Base-by-base conservation (phyloP, 1,284 basidiomycete genomes). In the Volvariella surrecta region DNA sequence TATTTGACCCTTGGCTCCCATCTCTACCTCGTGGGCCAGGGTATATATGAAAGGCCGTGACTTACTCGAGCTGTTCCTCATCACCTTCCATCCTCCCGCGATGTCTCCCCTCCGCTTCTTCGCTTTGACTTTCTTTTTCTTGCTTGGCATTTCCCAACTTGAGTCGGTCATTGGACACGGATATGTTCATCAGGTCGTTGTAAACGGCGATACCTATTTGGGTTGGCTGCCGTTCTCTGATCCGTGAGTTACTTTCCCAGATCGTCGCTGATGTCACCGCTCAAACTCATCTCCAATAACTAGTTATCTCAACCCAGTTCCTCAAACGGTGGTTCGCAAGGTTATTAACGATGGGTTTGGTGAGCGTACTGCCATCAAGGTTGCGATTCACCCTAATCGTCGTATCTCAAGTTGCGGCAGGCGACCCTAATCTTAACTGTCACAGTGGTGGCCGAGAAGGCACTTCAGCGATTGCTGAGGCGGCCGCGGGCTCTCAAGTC, bases 161-260 rank as follows among this genome's bases (percentile, higher is more conserved):
- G 6, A 15, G 13, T n/a, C 18, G 6, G 34, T 35, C n/a, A 19
- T 19, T 35, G 34, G 34, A 6, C 34, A 35, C n/a, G 34, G 34
- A 16, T 35, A 16, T 35, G 34, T 35, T 15, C 59, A 62, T 42
- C 54, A 40, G 37, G 58, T 66, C 32, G 46, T 55, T 4, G 50
- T 58, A 13, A 53, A 52, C 44, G 58, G 57, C 37, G 50, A 57
- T 44, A 53, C 48, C 35, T 65, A 62, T 45, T 51, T 56, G 37
- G 64, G 62, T 9, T 67, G 61, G 62, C 59, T 62, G 45, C 66
- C 64, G 20, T 63, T 63, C 45, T 54, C 46, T 44, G 64, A 67
- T 49, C 58, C 58, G 64, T 66, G 55, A 39, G 56, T 54, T 35
- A n/a, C n/a, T 15, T 35, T 15, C 34, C 15, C 18, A 35, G n/a